phyloP scores from a whole-genome alignment of 2,329 filamentous ascomycete species.

The Eutypa lata region DNA sequence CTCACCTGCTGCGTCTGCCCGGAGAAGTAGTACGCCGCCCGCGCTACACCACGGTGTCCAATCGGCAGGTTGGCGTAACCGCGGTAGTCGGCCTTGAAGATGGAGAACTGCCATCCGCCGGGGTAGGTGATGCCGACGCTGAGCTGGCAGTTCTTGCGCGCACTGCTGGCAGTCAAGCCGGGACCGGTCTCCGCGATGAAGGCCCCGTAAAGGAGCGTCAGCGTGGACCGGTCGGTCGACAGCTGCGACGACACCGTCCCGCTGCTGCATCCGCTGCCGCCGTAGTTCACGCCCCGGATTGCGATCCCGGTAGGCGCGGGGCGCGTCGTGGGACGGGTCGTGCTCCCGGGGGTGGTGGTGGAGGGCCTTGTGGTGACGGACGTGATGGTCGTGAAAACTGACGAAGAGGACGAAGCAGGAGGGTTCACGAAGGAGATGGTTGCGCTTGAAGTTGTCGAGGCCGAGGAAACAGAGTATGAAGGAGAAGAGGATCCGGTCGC shows the following conservation, averaged over 20 bases:
- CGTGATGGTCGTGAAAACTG: neutral
- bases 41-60: slow-evolving; percentile 44
- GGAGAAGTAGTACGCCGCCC: slow-evolving; percentile 54
- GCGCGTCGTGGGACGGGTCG: neutral
- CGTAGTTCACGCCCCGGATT: neutral
- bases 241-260: neutral
- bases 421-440: no score
- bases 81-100: slow-evolving; percentile 33
- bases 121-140: neutral
- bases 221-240: neutral
- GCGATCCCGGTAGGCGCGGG: neutral
- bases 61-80: slow-evolving; percentile 45
- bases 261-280: neutral
- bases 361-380: neutral
- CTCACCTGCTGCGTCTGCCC: slow-evolving; percentile 39
- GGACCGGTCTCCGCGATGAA: neutral
- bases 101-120: neutral
- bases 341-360: neutral
- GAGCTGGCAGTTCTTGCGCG: neutral
- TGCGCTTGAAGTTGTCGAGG: no score
- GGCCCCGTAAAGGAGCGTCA: neutral
- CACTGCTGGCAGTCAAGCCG: neutral
- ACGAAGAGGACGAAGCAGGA: no score
- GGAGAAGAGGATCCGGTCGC: no score
- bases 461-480: no score